Evolutionary conservation across 2,329 filamentous ascomycete genomes (phyloP), one percentile per base, ranked within the genome.

Genomic region (Trichoderma sp.): DNA sequence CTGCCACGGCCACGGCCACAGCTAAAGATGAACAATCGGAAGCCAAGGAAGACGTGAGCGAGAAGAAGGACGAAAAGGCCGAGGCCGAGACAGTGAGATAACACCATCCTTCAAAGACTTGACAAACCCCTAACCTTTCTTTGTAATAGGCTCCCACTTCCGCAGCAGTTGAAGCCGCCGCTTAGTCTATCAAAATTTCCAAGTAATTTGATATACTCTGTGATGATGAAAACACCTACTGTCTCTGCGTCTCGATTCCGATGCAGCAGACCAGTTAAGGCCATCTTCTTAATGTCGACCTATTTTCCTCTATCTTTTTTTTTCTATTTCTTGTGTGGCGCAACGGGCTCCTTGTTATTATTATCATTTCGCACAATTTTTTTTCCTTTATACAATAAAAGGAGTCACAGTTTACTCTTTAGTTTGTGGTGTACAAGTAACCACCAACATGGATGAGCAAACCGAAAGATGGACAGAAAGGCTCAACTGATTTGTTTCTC

Each of bases 131-230:
- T 58, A 56, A 54, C 56, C 16, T 16, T 30, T 26, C 24, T 28
- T n/a, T 16, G 10, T 2, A n/a, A 32, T 63, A 78, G 75, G 71
- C 74, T 71, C 65, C 76, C 70, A 72, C 76, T 43, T 68, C 77
- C 26, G 79, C 79, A 72, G 74, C 77, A 28, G 77, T 80, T 52
- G 80, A 81, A 68, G 75, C 80, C n/a, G 71, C 77, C 28, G 78
- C 80, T 66, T 82, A 75, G 73, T 70, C 43, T 28, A 14, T 13
- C 16, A 21, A 61, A 8, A 18, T 49, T 30, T 51, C 43, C 43
- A 21, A 51, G n/a, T 34, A 46, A 65, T 43, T 6, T n/a, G 39
- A n/a, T 18, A 8, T n/a, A 43, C 2, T 43, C 39, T 51, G 54
- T 51, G 54, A 56, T n/a, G 28, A 63, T 24, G 32, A 61, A 34